phyloP scores from a whole-genome alignment of 192 early-diverging fungal genomes.

The Entophlyctis luteolus region DNA sequence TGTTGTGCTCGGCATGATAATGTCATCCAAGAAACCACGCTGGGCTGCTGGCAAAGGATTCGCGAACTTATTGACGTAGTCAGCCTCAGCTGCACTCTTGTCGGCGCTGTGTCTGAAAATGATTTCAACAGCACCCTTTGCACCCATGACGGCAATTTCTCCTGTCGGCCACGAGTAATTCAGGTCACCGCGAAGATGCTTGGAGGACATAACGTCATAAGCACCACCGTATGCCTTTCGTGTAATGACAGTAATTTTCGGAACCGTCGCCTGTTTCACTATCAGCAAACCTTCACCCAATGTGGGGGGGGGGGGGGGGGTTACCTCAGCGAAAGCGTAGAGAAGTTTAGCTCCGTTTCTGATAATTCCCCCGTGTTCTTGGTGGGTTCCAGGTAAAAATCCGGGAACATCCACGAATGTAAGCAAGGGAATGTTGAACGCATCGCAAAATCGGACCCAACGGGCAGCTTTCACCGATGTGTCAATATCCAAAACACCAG shows the following conservation, averaged over 20 bases:
- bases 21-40: constrained; percentile 63
- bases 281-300: constrained; percentile 21
- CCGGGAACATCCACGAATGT: constrained; percentile 97
- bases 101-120: constrained; percentile 72
- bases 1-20: constrained; percentile 63
- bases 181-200: constrained; percentile 89
- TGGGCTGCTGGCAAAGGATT: constrained; percentile 92
- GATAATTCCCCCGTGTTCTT: constrained; percentile 96
- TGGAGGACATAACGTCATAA: constrained; percentile 94
- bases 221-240: constrained; percentile 97
- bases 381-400: constrained; percentile 88
- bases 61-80: constrained; percentile 87
- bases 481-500: constrained; percentile 93
- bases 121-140: constrained; percentile 95
- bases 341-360: constrained; percentile 93
- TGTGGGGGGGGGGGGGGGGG: no score
- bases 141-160: constrained; percentile 98
- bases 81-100: constrained; percentile 67
- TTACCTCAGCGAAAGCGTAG: constrained; percentile 84
- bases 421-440: constrained; percentile 89
- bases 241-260: constrained; percentile 92
- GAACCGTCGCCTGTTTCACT: constrained; percentile 70
- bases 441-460: constrained; percentile 94
- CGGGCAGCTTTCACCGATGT: constrained; percentile 91
- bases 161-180: constrained; percentile 95